phyloP scores from a whole-genome alignment of 2,329 filamentous ascomycete species.

The Westerdykella sp. region DNA sequence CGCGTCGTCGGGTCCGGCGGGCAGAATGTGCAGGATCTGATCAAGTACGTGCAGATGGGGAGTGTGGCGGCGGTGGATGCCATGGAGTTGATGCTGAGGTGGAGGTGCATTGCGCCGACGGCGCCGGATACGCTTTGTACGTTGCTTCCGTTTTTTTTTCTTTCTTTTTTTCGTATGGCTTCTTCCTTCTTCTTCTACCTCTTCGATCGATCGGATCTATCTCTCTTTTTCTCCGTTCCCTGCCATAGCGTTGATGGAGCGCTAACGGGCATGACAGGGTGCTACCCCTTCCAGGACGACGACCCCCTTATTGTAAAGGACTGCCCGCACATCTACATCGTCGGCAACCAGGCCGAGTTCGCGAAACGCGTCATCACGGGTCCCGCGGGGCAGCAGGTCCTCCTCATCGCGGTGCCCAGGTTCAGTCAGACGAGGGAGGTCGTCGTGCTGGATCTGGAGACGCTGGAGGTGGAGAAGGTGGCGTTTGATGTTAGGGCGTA shows the following conservation, averaged over 20 bases:
- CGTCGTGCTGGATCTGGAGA: constrained; percentile 79
- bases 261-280: constrained; percentile 55
- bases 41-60: constrained; percentile 72
- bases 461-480: constrained; percentile 68
- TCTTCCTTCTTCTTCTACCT: constrained; percentile 15
- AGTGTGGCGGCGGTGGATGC: constrained; percentile 67
- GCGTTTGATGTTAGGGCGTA: constrained; percentile 10
- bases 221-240: constrained; percentile 16
- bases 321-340: constrained; percentile 88
- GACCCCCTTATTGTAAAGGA: constrained; percentile 83
- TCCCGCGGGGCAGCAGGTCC: constrained; percentile 61
- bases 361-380: constrained; percentile 63
- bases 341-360: constrained; percentile 76
- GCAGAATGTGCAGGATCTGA: constrained; percentile 89
- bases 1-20: constrained; percentile 79
- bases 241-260: constrained; percentile 1
- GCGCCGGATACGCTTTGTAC: constrained; percentile 92
- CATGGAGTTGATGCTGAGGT: constrained; percentile 91
- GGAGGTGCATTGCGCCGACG: constrained; percentile 86
- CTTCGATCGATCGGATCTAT: too few species aligned
- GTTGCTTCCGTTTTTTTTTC: too few species aligned
- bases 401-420: constrained; percentile 75
- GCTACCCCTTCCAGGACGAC: constrained; percentile 90
- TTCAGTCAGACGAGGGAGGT: constrained; percentile 75
- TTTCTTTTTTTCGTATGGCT: too few species aligned